Conservation (phyloP, 176 grass and related monocot genomes). For the Zea mays region Zm-B73-REFERENCE-NAM-5.0 NC_050103.1:167656501-167657000, state of each 20-base stretch:
- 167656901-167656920: slow-evolving; percentile 44
- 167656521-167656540: slow-evolving; percentile 34
- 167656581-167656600: slow-evolving; percentile 38
- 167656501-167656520: slow-evolving; percentile 18
- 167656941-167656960: slow-evolving; percentile 36
- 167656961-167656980: slow-evolving; percentile 23
- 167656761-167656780: slow-evolving; percentile 15
- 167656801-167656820: slow-evolving; percentile 41
- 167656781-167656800: slow-evolving; percentile 41
- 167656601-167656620: not conserved
- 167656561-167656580: slow-evolving; percentile 49
- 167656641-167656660: too few relatives aligned
- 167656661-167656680: not conserved
- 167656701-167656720: not conserved
- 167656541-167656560: slow-evolving; percentile 28
- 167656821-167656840: slow-evolving; percentile 49
- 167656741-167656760: slow-evolving; percentile 34
- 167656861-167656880: not conserved
- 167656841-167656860: slow-evolving; percentile 11
- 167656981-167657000: slow-evolving; percentile 16
- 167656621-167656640: too few relatives aligned
- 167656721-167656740: slow-evolving; percentile 36
- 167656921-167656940: slow-evolving; percentile 23
- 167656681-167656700: slow-evolving; percentile 13
- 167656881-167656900: slow-evolving; percentile 40